phyloP scores from a whole-genome alignment of 768 basidiomycete genomes.

The Agrocybe chaxingu region DNA sequence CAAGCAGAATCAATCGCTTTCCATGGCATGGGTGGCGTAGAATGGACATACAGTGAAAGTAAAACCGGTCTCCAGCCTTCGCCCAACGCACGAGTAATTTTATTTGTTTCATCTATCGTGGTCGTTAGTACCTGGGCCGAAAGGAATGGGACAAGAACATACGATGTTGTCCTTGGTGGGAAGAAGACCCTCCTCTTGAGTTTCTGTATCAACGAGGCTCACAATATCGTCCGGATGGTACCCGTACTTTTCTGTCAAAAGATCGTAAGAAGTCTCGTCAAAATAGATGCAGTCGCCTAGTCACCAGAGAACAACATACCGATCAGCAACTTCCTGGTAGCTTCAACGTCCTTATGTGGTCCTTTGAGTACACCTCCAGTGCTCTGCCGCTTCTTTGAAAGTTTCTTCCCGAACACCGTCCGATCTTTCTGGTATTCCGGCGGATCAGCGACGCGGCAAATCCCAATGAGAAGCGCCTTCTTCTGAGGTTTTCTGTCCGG shows the following conservation, averaged over 20 bases:
- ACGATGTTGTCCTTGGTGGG: not conserved
- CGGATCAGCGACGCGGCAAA: too few species aligned
- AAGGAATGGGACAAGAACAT: not conserved
- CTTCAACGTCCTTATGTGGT: conserved; percentile 3
- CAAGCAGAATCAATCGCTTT: not conserved
- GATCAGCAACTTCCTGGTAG: conserved; percentile 1
- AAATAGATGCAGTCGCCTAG: not conserved
- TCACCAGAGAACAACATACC: not conserved
- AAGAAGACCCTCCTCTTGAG: not conserved
- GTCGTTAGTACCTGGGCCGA: too few species aligned
- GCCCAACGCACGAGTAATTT: not conserved
- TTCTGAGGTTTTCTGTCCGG: too few species aligned
- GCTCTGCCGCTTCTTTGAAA: too few species aligned
- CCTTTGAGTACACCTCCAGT: not conserved
- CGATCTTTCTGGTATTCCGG: too few species aligned
- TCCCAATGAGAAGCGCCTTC: too few species aligned
- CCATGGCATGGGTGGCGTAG: not conserved
- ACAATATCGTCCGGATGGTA: conserved; percentile 2
- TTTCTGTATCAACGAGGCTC: not conserved
- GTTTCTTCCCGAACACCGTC: too few species aligned
- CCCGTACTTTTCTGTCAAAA: not conserved
- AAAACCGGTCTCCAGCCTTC: not conserved
- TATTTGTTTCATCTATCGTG: too few species aligned
- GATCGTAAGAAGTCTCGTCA: too few species aligned
- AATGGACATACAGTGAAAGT: conserved; percentile 3